Evolutionary conservation across 2,329 filamentous ascomycete genomes (phyloP), one percentile per base, ranked within the genome.

Genomic region (Cladophialophora yegresii): DNA sequence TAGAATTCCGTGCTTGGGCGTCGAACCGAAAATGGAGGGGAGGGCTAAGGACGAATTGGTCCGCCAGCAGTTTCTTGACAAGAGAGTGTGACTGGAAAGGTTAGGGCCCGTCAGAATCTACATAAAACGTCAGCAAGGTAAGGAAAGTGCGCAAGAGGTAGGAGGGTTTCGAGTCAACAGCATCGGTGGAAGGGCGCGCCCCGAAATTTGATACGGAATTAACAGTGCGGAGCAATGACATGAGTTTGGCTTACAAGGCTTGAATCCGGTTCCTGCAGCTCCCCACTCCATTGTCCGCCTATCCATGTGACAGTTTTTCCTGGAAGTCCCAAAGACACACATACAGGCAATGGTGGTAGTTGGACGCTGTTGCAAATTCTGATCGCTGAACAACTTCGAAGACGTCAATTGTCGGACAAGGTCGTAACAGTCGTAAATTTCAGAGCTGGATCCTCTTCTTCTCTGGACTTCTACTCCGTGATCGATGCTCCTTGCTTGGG

Each of bases 401-500:
- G 28, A 16, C 13, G n/a, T 28, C 47, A 59, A 59, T 40, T 22
- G n/a, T 20, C 7, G 12, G n/a, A 51, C 57, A 22, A 22, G 2
- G 22, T 59, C 57, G 9, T 36, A 30, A 49, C 55, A 58, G 30
- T 59, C 30, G 45, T 51, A 20, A 32, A 36, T 16, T 53, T 53
- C 57, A 59, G 3, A 59, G 45, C 47, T 59, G 57, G 16, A 59
- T 59, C 32, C 58, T 67, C 45, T 67, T 71, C 66, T 72, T 72
- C 50, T 68, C 68, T 16, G 71, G 71, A 67, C 71, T 72, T 36
- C 68, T 57, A 36, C 64, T 66, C 36, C 67, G 62, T 30, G 65
- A 59, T 47, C 68, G 63, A 63, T 67, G 62, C 36, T 67, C 69
- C 54, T 71, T 72, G 60, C 70, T 71, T 23, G 69, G 70, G 58